Conservation (phyloP, 1,139 yeast genomes). For the Suhomyces maxii region DNA sequence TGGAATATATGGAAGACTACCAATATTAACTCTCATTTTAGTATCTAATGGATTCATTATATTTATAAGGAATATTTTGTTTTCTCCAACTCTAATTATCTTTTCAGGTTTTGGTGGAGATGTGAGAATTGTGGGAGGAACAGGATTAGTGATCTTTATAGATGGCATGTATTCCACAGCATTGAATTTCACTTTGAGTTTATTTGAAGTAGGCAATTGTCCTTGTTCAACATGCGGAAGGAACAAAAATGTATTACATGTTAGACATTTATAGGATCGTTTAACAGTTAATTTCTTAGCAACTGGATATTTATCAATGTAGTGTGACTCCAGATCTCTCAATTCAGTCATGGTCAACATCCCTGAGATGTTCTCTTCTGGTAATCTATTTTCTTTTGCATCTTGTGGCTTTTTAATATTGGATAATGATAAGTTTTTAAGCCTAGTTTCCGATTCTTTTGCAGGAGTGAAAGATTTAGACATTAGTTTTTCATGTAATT, state of each 20-base stretch:
- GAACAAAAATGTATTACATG: slow-evolving; percentile 29
- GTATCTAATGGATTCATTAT: slow-evolving; percentile 31
- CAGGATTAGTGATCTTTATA: slow-evolving; percentile 16
- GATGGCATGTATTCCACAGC: slow-evolving; percentile 39
- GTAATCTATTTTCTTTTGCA: neutral
- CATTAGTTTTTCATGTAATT: slow-evolving; percentile 2
- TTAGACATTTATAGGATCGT: slow-evolving; percentile 26
- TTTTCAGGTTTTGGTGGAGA: slow-evolving; percentile 7
- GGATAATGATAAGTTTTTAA: slow-evolving; percentile 10
- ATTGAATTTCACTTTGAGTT: slow-evolving; percentile 30
- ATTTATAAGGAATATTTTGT: slow-evolving; percentile 25
- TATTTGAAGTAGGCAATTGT: slow-evolving; percentile 29
- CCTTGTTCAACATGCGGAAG: slow-evolving; percentile 27
- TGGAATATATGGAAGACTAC: slow-evolving; percentile 19
- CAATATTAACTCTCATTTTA: slow-evolving; percentile 17
- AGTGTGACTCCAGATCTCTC: neutral
- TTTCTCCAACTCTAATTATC: slow-evolving; percentile 12
- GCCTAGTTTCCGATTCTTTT: slow-evolving; percentile 1
- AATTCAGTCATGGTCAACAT: neutral
- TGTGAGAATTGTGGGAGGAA: slow-evolving; percentile 7
- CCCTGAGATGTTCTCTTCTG: neutral
- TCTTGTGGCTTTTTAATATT: neutral
- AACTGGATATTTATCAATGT: slow-evolving; percentile 19
- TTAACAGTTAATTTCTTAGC: slow-evolving; percentile 28
- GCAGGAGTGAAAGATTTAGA: neutral